These are phyloP conservation scores for Suillus clintonianus DNA, from an alignment of 768 basidiomycete genomes.

Conservation along the genomic window DNA sequence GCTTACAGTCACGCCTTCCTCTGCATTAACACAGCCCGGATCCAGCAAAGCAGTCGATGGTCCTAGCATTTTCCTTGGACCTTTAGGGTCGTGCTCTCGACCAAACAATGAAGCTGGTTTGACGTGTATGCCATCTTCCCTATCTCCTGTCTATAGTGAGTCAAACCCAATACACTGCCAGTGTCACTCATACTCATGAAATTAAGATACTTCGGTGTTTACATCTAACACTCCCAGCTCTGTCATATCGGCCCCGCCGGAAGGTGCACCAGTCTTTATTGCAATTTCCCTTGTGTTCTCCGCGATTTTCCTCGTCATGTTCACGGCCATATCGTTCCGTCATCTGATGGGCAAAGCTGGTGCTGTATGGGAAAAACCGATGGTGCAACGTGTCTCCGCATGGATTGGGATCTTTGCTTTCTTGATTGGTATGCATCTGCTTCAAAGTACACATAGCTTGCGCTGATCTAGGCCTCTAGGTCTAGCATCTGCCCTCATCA, in stretches of 20 bases:
- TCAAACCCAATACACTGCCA: conserved; percentile 5
- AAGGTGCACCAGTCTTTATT: conserved; percentile 63
- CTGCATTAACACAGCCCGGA: conserved; percentile 38
- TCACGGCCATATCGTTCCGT: conserved; percentile 66
- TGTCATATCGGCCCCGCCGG: conserved; percentile 59
- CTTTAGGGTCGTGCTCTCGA: conserved; percentile 71
- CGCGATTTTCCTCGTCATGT: conserved; percentile 63
- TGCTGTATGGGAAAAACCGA: conserved; percentile 53
- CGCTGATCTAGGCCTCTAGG: conserved; percentile 39
- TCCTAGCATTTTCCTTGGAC: conserved; percentile 66
- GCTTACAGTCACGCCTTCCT: conserved; percentile 62
- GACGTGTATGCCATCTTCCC: conserved; percentile 55
- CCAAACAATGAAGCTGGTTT: conserved; percentile 47
- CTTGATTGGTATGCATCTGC: conserved; percentile 53
- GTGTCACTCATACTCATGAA: background rate
- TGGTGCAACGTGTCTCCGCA: conserved; percentile 58
- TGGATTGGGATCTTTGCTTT: conserved; percentile 82
- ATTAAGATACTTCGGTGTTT: conserved; percentile 64
- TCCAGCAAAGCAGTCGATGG: conserved; percentile 51
- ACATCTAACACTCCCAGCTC: conserved; percentile 56
- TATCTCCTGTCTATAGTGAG: conserved; percentile 66
- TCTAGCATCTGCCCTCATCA: conserved; percentile 65
- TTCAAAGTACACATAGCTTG: background rate
- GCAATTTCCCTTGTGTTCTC: conserved; percentile 60
- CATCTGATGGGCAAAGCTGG: conserved; percentile 59